These are phyloP conservation scores for Colletotrichum sp. DNA, from an alignment of 2,329 filamentous ascomycete genomes.

Conservation along the genomic window DNA sequence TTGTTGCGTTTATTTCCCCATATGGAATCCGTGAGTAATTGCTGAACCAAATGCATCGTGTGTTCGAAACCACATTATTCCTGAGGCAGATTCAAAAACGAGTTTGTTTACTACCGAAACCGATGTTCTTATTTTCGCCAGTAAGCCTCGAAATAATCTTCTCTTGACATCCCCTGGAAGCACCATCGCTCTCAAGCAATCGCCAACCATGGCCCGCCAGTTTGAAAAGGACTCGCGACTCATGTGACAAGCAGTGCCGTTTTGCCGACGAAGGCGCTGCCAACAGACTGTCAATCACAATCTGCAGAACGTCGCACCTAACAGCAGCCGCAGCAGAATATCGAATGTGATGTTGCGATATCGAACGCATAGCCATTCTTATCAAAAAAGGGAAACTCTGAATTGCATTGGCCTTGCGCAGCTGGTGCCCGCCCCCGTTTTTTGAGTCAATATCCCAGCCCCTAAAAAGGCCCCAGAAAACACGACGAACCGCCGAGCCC, in stretches of 20 bases:
- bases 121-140: neutral
- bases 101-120: neutral
- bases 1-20: neutral
- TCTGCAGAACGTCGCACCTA: neutral
- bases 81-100: neutral
- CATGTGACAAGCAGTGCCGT: neutral
- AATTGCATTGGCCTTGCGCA: neutral
- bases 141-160: neutral
- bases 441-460: neutral
- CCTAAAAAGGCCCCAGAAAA: neutral
- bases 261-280: neutral
- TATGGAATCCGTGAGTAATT: rapidly evolving
- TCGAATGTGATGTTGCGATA: neutral
- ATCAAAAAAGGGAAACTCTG: neutral
- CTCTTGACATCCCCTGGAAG: neutral
- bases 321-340: neutral
- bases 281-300: neutral
- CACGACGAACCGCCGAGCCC: neutral
- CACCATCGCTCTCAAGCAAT: neutral
- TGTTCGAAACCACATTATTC: neutral
- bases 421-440: neutral
- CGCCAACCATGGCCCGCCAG: neutral
- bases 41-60: rapidly evolving
- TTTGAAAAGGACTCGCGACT: neutral
- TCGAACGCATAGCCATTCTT: neutral